Evolutionary conservation across 176 grass and related monocot genomes (phyloP), one percentile per base, ranked within the genome.

Genomic region (Phoenix dactylifera): DNA sequence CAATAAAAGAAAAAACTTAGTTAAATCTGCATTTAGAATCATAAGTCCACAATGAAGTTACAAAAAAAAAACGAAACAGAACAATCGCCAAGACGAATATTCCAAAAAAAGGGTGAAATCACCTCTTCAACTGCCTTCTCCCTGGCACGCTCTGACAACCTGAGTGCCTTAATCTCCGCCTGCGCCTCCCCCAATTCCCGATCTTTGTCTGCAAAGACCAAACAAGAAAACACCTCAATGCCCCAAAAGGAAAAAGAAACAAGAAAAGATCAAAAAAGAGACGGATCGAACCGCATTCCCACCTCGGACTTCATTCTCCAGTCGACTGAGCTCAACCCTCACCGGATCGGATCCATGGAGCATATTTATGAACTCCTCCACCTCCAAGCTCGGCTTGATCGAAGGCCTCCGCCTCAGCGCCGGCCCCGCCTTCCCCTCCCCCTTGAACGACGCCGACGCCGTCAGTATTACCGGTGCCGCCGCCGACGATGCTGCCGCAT

Each of bases 51-150:
- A 35, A 35, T 35, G 32, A 35, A 7, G 6, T 35, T 35, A 9
- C 0, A 35, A 35, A 9, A 50, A 59, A 59, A 50, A 17, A n/a
- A 50, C 51, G 3, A 39, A 52, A 16, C 19, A 76, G 49, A 30
- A 15, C 7, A 67, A 15, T 15, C 49, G n/a, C 51, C 62, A 68
- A 10, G n/a, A 6, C 19, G 7, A 28, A 7, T 3, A 55, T 15
- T 17, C 16, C 53, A 49, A 51, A 4, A 48, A 39, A 18, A 65
- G 1, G 44, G 26, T 26, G 10, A 74, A 51, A 49, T 88, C 72
- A 88, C 93, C 84, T 98, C 93, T 63, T 98, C 73, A 20, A 86
- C 82, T 66, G 93, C 93, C 79, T 98, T 98, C 81, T 98, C 93
- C 35, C 93, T 89, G 17, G 87, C 93, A 22, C 93, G 87, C 63